These are phyloP conservation scores for Rasamsonia emersonii DNA, from an alignment of 2,329 filamentous ascomycete species.

Conservation along the genomic window DNA sequence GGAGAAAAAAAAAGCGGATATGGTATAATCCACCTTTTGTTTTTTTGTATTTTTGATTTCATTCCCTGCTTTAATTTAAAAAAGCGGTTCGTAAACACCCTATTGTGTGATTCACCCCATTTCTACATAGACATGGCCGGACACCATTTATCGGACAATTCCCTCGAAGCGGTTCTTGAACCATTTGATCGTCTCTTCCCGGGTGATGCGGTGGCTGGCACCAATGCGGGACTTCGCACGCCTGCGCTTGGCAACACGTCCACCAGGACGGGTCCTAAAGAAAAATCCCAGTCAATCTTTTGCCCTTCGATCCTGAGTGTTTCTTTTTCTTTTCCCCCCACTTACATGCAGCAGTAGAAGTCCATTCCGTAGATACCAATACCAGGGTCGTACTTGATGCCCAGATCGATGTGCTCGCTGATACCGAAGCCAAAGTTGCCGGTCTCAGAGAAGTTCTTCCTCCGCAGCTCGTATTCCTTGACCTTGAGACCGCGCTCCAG, in stretches of 20 bases:
- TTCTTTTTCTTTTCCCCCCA: slow-evolving; percentile 18
- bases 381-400: slow-evolving; percentile 98
- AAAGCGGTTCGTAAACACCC: slow-evolving; percentile 17
- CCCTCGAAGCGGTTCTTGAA: slow-evolving; percentile 95
- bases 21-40: slow-evolving; percentile 15
- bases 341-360: slow-evolving; percentile 99
- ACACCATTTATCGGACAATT: slow-evolving; percentile 80
- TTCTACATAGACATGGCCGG: slow-evolving; percentile 13
- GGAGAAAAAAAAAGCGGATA: too few species aligned
- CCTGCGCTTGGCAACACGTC: slow-evolving; percentile 93
- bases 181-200: slow-evolving; percentile 95
- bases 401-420: slow-evolving; percentile 99
- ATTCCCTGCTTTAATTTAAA: slow-evolving; percentile 21
- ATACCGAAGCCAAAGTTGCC: slow-evolving; percentile 99
- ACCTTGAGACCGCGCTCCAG: slow-evolving; percentile 99
- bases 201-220: slow-evolving; percentile 84
- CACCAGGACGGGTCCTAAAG: slow-evolving; percentile 80
- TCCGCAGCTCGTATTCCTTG: slow-evolving; percentile 99
- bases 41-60: slow-evolving; percentile 16
- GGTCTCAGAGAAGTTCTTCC: slow-evolving; percentile 99
- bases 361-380: slow-evolving; percentile 99
- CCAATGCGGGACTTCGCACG: slow-evolving; percentile 82
- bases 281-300: slow-evolving; percentile 21
- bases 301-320: background rate
- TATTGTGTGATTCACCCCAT: slow-evolving; percentile 8